Evolutionary conservation across 345 rosid species (phyloP).

Genomic region (Linum usitatissimum): DNA sequence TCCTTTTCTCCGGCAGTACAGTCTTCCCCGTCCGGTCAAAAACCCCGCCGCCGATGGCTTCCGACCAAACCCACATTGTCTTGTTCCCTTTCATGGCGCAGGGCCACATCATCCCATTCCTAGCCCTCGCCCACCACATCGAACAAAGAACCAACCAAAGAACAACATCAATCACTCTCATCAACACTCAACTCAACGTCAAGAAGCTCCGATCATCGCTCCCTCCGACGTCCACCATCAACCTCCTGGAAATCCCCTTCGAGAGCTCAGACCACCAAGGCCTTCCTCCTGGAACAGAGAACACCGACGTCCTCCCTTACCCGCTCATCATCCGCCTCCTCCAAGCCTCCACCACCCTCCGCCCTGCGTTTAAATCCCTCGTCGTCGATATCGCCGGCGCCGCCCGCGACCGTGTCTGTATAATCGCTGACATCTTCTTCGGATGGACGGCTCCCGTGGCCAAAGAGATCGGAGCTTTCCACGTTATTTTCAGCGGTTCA

Average conservation of each 20-base stretch:
- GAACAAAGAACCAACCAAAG: slow-evolving; percentile 19
- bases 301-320: slow-evolving; percentile 61
- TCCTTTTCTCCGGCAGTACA: too few species aligned
- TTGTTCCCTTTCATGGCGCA: slow-evolving; percentile 81
- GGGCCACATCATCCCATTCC: slow-evolving; percentile 68
- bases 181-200: slow-evolving; percentile 58
- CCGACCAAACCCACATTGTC: slow-evolving; percentile 22
- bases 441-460: slow-evolving; percentile 56
- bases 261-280: slow-evolving; percentile 44
- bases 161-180: slow-evolving; percentile 25
- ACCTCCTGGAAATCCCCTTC: slow-evolving; percentile 51
- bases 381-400: slow-evolving; percentile 13
- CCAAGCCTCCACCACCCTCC: slow-evolving; percentile 43
- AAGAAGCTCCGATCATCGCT: slow-evolving; percentile 35
- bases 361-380: slow-evolving; percentile 30
- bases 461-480: slow-evolving; percentile 37
- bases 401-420: slow-evolving; percentile 22
- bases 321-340: slow-evolving; percentile 38
- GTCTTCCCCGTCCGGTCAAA: too few species aligned
- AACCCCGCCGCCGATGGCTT: neutral
- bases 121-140: slow-evolving; percentile 54
- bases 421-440: slow-evolving; percentile 49
- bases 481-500: slow-evolving; percentile 35
- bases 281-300: slow-evolving; percentile 59
- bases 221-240: slow-evolving; percentile 40